A percentile compares a stretch with the other conserved stretches of the same genome.
phyloP scores from a whole-genome alignment of 345 rosid species.

The Rhodamnia argentea region DNA sequence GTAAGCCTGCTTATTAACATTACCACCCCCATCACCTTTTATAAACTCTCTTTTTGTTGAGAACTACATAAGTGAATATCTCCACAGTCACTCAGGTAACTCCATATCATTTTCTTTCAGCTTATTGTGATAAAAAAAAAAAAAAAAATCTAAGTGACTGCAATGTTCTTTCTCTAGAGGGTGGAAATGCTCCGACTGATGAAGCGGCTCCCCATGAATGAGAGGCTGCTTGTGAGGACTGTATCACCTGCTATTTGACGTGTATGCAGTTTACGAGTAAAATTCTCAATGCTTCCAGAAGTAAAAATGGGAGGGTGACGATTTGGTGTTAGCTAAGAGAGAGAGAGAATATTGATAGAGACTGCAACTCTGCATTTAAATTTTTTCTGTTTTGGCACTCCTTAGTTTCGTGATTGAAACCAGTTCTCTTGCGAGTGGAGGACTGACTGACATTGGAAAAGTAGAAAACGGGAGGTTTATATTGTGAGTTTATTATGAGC shows the following conservation, averaged over 20 bases:
- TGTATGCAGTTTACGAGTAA: neutral
- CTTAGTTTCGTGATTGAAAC: neutral
- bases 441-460: neutral
- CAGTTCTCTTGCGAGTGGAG: neutral
- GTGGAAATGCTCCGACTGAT: slow-evolving; percentile 53
- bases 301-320: neutral
- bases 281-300: neutral
- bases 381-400: neutral
- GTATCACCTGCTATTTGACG: neutral
- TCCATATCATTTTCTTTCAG: neutral
- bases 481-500: neutral
- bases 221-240: slow-evolving; percentile 6
- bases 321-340: neutral
- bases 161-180: slow-evolving; percentile 25
- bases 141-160: neutral
- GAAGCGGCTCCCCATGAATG: slow-evolving; percentile 29
- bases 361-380: neutral
- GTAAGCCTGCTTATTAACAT: slow-evolving; percentile 14
- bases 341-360: neutral
- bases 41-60: neutral
- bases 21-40: neutral
- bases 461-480: neutral
- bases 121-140: neutral
- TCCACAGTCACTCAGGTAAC: neutral
- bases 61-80: neutral